Base-by-base conservation (phyloP, 176 grass and related monocot genomes). In the Paspalum vaginatum region DNA sequence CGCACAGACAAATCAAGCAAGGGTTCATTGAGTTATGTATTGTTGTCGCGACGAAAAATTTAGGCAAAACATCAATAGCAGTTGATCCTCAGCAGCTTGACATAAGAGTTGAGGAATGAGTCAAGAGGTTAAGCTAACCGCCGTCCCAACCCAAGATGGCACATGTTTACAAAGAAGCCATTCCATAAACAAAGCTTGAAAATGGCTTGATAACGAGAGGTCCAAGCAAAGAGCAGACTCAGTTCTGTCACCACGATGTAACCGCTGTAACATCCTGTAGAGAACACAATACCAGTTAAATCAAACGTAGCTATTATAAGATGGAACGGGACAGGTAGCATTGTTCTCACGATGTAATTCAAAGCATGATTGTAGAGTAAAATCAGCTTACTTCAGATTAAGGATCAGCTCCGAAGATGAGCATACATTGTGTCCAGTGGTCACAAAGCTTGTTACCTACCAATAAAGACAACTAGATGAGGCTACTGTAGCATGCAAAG, bases 231-330 rank as follows among this genome's bases (percentile, higher is more conserved):
- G 17, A 72, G 49, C 20, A n/a, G 65, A 53, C 45, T 71, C 39
- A 12, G 22, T 18, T 24, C 17, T 70, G 17, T 44, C 26, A 66
- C 7, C 40, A 3, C 51, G n/a, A 45, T 0, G 11, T 9, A 81
- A 73, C 65, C 25, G 73, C 80, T n/a, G 82, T 20, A 81, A 59
- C 71, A 81, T 57, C 78, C 82, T 77, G 71, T 1, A 11, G n/a
- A 81, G 56, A 74, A 62, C 67, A 58, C 5, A 25, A 22, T 59
- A 55, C 17, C 49, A 17, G 51, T 61, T 73, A 38, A 75, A 38
- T 15, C 21, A 47, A 59, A 65, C 13, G 46, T 4, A 18, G 22
- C 37, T 17, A 67, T 14, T 9, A 37, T 45, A 55, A 61, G 47
- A 60, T 61, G 5, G 64, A 46, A 9, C 51, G 10, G 6, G 39